Conservation (phyloP, 352 stramenopile species). For the Phytophthora cactorum region DNA sequence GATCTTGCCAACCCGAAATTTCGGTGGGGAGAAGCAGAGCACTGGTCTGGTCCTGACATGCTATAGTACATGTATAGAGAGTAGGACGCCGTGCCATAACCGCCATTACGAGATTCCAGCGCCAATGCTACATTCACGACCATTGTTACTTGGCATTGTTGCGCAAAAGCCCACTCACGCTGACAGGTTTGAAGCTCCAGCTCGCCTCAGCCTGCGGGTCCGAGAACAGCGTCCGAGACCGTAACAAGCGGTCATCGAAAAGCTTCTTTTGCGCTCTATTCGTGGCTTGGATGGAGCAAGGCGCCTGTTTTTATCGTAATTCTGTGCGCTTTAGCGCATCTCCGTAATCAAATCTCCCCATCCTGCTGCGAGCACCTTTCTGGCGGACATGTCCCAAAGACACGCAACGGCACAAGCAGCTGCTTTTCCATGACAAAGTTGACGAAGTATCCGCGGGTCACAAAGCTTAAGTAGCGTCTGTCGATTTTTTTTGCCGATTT, state of each 20-base stretch:
- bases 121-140: no score
- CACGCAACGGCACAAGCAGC: conserved; percentile 8
- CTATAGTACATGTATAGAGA: no score
- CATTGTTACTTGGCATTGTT: no score
- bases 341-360: conserved; percentile 22
- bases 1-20: not conserved
- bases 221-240: not conserved
- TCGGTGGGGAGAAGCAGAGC: not conserved
- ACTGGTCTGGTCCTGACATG: no score
- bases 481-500: no score
- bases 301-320: conserved; percentile 2
- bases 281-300: not conserved
- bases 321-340: conserved; percentile 16
- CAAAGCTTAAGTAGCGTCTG: no score
- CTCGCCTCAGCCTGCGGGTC: no score
- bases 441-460: conserved; percentile 18
- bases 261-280: not conserved
- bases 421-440: conserved; percentile 15
- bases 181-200: no score
- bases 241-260: not conserved
- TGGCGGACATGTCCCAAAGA: conserved; percentile 26
- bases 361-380: not conserved
- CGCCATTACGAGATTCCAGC: no score
- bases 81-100: no score
- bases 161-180: no score